Evolutionary conservation across 1,284 basidiomycete genomes (phyloP).

Genomic region (Cutaneotrichosporon mucoides): DNA sequence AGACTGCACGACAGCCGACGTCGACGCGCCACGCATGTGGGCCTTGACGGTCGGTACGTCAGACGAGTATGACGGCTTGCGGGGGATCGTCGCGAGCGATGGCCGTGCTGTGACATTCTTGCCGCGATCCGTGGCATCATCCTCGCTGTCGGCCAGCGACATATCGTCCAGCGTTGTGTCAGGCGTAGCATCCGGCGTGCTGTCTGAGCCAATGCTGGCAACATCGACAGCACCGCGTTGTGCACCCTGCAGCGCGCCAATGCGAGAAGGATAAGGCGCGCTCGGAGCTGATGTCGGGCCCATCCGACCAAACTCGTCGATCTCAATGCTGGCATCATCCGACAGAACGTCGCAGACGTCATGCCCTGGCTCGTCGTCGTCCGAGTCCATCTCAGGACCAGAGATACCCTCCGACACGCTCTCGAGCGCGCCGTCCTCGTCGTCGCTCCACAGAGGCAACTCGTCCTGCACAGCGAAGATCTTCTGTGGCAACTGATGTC

Average conservation of each 20-base stretch:
- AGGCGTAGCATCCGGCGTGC: neutral
- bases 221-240: neutral
- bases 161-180: neutral
- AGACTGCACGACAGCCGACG: neutral
- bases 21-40: neutral
- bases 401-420: constrained; percentile 64
- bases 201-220: neutral
- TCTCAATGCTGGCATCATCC: neutral
- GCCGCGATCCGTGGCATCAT: neutral
- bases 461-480: constrained; percentile 82
- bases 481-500: constrained; percentile 60
- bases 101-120: neutral
- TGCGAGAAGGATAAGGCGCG: neutral
- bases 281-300: neutral
- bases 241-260: neutral
- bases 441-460: constrained; percentile 71
- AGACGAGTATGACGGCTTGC: neutral
- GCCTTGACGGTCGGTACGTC: constrained; percentile 2
- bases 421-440: constrained; percentile 71
- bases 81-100: neutral
- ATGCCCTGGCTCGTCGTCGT: constrained; percentile 10
- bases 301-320: constrained; percentile 14
- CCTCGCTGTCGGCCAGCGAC: constrained; percentile 1
- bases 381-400: constrained; percentile 10
- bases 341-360: constrained; percentile 2